Evolutionary conservation across 2,329 filamentous ascomycete genomes (phyloP).

Genomic region (Colletotrichum caudatum): DNA sequence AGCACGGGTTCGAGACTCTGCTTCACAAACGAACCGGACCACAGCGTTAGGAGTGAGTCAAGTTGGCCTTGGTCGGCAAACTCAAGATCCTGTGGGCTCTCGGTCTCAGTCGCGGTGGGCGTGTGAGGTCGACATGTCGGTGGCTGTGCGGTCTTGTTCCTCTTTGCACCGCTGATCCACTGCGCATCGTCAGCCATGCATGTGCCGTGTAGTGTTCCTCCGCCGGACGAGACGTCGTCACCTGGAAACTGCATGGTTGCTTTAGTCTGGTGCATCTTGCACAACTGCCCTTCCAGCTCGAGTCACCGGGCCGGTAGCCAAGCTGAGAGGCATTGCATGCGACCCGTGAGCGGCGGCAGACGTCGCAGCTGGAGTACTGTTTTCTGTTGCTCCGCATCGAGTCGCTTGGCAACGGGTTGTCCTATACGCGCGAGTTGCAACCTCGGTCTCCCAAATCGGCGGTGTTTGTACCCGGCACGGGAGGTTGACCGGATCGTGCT

Average conservation of each 20-base stretch:
- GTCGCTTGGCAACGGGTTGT: background rate
- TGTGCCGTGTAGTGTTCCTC: background rate
- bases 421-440: background rate
- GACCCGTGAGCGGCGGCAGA: constrained; percentile 49
- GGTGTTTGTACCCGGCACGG: background rate
- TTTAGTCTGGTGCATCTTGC: constrained; percentile 36
- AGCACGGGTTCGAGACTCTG: constrained; percentile 1
- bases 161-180: constrained; percentile 3
- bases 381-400: constrained; percentile 24
- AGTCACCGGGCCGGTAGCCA: constrained; percentile 35
- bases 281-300: constrained; percentile 32
- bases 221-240: background rate
- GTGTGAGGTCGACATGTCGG: background rate
- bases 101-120: background rate
- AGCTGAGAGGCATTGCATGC: constrained; percentile 48
- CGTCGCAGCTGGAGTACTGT: constrained; percentile 52
- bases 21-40: background rate
- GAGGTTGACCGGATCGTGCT: no score
- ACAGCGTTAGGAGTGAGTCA: background rate
- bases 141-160: background rate
- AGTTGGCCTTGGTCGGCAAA: background rate
- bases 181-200: background rate
- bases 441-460: background rate
- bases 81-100: background rate
- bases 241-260: constrained; percentile 43